Evolutionary conservation across 345 rosid genomes (phyloP), one percentile per base, ranked within the genome.

Genomic region (Camelina sativa): DNA sequence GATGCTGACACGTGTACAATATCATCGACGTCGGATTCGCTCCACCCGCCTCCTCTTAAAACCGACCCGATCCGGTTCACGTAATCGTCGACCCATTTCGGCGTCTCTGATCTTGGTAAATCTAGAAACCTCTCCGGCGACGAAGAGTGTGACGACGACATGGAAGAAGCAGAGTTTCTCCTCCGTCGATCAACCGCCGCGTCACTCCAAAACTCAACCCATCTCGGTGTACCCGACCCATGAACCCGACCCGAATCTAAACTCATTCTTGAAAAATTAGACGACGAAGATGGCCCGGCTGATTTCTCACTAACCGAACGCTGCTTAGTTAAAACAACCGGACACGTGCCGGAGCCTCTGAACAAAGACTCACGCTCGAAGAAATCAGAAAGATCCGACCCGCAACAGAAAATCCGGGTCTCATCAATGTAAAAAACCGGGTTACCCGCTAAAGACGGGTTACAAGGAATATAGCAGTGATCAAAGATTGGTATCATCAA

Each of bases 161-260:
- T 60, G 10, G 82, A 74, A 13, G 79, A 79, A 22, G 78, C 34
- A 0, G 98, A 94, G 73, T 80, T 86, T 67, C 96, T 84, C 76
- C 88, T 82, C 60, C 92, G 85, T 20, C 91, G 88, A 75, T 95
- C 96, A 4, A 87, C 76, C 13, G 93, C 93, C 0, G 92, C 92
- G 57, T 95, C 92, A 75, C 91, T 90, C 99, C 97, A 95, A 79
- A 95, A 95, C 84, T 92, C 97, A 0, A 95, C 94, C 99, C 99
- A 95, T 79, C 99, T 84, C 16, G 97, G 96, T 10, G 87, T 82
- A 62, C 85, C 78, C 3, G 84, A 77, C 8, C 84, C 81, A 15
- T 66, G 58, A 30, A 69, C 80, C 53, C 76, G 68, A 56, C 89
- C 86, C 25, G 86, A 68, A 69, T 88, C 96, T 80, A 91, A 72